phyloP scores from a whole-genome alignment of 1,284 basidiomycete species.

The Malassezia psittaci region DNA sequence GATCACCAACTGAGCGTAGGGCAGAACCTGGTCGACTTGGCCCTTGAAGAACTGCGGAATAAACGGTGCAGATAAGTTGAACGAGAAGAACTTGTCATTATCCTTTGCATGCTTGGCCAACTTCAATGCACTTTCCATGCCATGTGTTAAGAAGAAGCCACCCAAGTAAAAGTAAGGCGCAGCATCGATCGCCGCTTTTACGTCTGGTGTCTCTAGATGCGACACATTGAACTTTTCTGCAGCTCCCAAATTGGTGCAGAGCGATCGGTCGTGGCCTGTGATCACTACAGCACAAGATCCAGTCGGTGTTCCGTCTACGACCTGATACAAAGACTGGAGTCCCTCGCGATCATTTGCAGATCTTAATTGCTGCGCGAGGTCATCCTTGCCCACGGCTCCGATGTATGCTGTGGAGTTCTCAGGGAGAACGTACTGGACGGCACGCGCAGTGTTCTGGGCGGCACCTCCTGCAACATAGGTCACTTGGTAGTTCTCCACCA shows the following conservation, averaged over 20 bases:
- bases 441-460: constrained; percentile 89
- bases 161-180: constrained; percentile 89
- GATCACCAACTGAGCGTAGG: constrained; percentile 42
- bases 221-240: constrained; percentile 77
- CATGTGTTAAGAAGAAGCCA: constrained; percentile 96
- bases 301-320: constrained; percentile 74
- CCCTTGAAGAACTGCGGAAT: constrained; percentile 86
- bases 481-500: constrained; percentile 66
- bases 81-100: constrained; percentile 57
- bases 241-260: constrained; percentile 78
- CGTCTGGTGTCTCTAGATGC: constrained; percentile 67
- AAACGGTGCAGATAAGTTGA: constrained; percentile 96
- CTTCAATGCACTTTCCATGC: constrained; percentile 63
- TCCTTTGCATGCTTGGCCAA: constrained; percentile 71
- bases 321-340: constrained; percentile 76
- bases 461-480: constrained; percentile 95
- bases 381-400: constrained; percentile 86
- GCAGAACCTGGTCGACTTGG: constrained; percentile 41
- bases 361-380: constrained; percentile 76
- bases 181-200: constrained; percentile 65
- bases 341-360: constrained; percentile 90
- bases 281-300: constrained; percentile 94
- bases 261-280: constrained; percentile 85
- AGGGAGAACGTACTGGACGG: constrained; percentile 65
- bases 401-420: constrained; percentile 83